phyloP scores from a whole-genome alignment of 805 yeast genomes.

The Danielia reshetovae region DNA sequence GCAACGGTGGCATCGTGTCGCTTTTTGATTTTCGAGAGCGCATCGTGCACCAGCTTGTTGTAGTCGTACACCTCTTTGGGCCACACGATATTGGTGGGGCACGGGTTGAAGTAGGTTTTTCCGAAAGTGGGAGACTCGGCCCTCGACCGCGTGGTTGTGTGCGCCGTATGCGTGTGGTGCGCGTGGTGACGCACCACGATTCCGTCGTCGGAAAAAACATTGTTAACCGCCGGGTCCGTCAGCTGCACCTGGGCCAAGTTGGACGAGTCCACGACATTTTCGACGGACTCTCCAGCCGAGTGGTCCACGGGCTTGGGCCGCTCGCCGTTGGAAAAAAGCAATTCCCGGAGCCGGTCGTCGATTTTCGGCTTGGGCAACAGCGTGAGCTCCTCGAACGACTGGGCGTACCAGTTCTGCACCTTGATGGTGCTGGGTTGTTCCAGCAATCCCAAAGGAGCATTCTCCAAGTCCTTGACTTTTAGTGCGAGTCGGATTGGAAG shows the following conservation, averaged over 20 bases:
- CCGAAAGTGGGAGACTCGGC: conserved; percentile 38
- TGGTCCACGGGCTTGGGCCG: no score
- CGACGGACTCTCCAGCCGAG: conserved; percentile 3
- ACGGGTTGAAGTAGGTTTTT: conserved; percentile 46
- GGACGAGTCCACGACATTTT: conserved; percentile 9
- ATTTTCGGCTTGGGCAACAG: conserved; percentile 56
- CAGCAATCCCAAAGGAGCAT: conserved; percentile 69
- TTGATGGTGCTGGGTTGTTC: conserved; percentile 70
- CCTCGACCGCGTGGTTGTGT: conserved; percentile 6
- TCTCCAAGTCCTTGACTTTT: conserved; percentile 78
- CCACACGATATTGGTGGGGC: conserved; percentile 57
- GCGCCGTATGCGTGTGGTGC: conserved; percentile 10
- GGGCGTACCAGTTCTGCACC: conserved; percentile 88
- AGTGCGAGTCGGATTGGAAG: conserved; percentile 83
- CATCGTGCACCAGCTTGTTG: conserved; percentile 62
- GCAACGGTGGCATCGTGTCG: conserved; percentile 92
- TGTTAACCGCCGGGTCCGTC: conserved; percentile 35
- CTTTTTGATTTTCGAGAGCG: conserved; percentile 66
- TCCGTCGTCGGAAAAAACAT: conserved; percentile 51
- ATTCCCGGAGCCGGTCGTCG: conserved; percentile 35
- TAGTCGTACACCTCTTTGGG: conserved; percentile 72
- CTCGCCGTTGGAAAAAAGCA: conserved; percentile 24
- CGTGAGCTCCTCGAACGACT: conserved; percentile 81
- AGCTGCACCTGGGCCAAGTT: conserved; percentile 29
- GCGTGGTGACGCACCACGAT: conserved; percentile 30